Base-by-base conservation (phyloP, 1,284 basidiomycete genomes). In the Ganoderma multipileum region DNA sequence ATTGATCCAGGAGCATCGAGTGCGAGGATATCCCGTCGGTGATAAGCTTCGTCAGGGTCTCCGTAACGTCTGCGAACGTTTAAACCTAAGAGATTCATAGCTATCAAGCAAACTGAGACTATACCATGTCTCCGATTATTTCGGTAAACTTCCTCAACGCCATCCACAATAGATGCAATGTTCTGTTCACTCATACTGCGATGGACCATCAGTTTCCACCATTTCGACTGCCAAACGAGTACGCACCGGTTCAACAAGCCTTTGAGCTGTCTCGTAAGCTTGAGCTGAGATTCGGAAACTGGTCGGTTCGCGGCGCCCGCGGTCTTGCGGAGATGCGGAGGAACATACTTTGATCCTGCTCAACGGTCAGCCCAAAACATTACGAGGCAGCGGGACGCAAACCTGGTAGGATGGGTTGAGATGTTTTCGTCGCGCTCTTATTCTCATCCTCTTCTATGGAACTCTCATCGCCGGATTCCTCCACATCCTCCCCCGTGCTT, bases 161-260 rank as follows among this genome's bases (percentile, higher is more conserved):
- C 88, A 59, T 89, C 87, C 8, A 98, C 77, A 57, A 99, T 95
- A 0, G 88, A 86, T 11, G 89, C 87, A 68, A 99, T 91, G 75
- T 99, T 99, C 79, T 92, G 93, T 79, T 98, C 97, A 74, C 92
- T 95, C 89, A 96, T 85, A 73, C 95, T 95, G 23, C 63, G 14
- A 3, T 5, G 26, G 1, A 8, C 14, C 3, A 39, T 68, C 23
- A 69, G 28, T 18, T 67, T 55, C 62, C 50, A 65, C 26, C 9
- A 39, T 8, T 26, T 0, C 7, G 39, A 5, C 38, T 16, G 36
- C 16, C 61, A 8, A 58, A 61, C n/a, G 26, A 23, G 23, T 18
- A 74, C 83, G 68, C 76, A 95, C 91, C 94, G 87, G 80, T 98
- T 98, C 61, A 98, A 85, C 11, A 95, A 82, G 78, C 97, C 96